phyloP scores from a whole-genome alignment of 2,329 filamentous ascomycete genomes.

The Cladosporium sp. region DNA sequence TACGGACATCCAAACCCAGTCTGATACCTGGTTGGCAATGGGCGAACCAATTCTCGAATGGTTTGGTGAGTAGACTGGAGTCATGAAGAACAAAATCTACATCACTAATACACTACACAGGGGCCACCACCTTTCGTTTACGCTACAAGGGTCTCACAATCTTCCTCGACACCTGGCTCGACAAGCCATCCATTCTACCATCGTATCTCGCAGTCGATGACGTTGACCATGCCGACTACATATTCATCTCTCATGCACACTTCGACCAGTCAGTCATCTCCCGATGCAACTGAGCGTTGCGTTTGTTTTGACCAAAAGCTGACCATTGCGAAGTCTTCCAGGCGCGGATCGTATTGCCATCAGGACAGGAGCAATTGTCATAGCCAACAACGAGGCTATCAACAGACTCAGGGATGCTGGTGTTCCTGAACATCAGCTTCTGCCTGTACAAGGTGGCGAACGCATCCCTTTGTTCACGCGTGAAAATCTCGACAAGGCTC shows the following conservation, averaged over 20 bases:
- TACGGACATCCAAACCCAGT: too few species aligned
- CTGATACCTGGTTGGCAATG: too few species aligned
- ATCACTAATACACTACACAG: not conserved
- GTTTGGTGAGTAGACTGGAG: not conserved
- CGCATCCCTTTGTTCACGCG: not conserved
- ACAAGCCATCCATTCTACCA: slow-evolving; percentile 2
- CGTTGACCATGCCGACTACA: slow-evolving; percentile 6
- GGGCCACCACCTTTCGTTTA: slow-evolving; percentile 11
- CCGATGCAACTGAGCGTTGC: not conserved
- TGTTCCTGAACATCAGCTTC: not conserved
- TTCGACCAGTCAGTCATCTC: slow-evolving; percentile 10
- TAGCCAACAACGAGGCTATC: not conserved
- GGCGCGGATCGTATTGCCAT: not conserved
- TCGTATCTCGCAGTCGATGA: slow-evolving; percentile 7
- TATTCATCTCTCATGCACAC: slow-evolving; percentile 15
- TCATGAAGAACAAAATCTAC: not conserved
- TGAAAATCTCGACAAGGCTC: not conserved
- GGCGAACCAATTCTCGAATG: not conserved
- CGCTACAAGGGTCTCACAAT: slow-evolving; percentile 6
- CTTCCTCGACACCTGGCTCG: slow-evolving; percentile 15
- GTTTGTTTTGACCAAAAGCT: too few species aligned
- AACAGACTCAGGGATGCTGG: not conserved
- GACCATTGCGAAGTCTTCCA: not conserved
- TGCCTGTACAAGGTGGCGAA: not conserved
- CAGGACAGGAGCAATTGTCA: not conserved